These are phyloP conservation scores for Lactarius hatsudake DNA, from an alignment of 768 basidiomycete species.

Conservation along the genomic window DNA sequence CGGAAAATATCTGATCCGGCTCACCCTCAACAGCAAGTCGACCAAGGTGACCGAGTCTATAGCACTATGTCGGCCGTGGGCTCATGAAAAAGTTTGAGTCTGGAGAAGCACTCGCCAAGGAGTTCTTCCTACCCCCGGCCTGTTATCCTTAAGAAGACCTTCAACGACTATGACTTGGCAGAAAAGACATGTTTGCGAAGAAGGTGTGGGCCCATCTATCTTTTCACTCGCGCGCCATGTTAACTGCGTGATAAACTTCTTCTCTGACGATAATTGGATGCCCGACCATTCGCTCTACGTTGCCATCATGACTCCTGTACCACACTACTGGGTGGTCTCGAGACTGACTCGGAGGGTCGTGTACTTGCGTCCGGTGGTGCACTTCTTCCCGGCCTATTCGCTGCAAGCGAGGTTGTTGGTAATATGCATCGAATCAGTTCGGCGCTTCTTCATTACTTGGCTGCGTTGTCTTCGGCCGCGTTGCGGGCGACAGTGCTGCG, in stretches of 20 bases:
- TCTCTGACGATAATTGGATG: constrained; percentile 79
- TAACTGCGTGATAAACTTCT: constrained; percentile 45
- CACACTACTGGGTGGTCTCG: constrained; percentile 98
- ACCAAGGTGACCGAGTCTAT: too few relatives aligned
- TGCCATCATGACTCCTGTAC: constrained; percentile 95
- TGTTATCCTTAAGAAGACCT: constrained; percentile 79
- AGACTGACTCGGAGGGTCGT: constrained; percentile 84
- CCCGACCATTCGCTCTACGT: constrained; percentile 92
- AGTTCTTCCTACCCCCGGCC: constrained; percentile 61
- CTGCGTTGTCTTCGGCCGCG: constrained; percentile 97
- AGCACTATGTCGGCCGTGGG: constrained; percentile 95
- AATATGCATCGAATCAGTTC: constrained; percentile 96
- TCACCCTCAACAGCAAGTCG: too few relatives aligned
- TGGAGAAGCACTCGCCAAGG: constrained; percentile 89
- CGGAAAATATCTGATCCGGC: too few relatives aligned
- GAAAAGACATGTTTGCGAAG: constrained; percentile 82
- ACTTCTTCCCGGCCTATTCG: constrained; percentile 86
- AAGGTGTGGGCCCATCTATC: constrained; percentile 49
- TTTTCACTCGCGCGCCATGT: neutral
- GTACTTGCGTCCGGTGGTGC: constrained; percentile 72
- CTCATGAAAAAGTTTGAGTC: constrained; percentile 94
- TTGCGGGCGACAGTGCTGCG: constrained; percentile 88
- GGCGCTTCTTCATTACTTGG: constrained; percentile 93
- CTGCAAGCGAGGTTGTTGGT: constrained; percentile 95
- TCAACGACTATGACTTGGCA: constrained; percentile 78